These are phyloP conservation scores for Aspergillus chevalieri DNA, from an alignment of 2,329 filamentous ascomycete genomes.

Conservation along the genomic window DNA sequence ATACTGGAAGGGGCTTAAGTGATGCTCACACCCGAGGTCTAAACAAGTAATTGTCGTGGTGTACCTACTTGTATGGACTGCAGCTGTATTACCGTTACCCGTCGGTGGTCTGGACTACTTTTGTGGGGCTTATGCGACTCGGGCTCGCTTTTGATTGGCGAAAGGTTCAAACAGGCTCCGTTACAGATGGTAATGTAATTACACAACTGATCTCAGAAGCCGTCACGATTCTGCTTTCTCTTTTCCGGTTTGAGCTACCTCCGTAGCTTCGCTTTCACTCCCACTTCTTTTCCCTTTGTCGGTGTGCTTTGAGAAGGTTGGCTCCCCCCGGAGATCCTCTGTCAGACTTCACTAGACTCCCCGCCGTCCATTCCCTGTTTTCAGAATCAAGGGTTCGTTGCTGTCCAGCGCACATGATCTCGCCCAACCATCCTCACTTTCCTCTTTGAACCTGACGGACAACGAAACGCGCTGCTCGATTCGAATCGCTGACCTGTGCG, in stretches of 20 bases:
- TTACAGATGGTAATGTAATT: background rate
- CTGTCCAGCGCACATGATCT: too few species aligned
- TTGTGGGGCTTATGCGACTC: background rate
- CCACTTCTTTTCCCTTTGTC: too few species aligned
- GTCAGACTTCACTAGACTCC: too few species aligned
- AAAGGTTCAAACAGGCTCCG: background rate
- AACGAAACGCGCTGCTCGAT: background rate
- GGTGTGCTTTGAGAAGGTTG: too few species aligned
- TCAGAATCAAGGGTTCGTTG: too few species aligned
- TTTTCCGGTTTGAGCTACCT: background rate
- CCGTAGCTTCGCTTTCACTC: too few species aligned
- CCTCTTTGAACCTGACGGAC: too few species aligned
- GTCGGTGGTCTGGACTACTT: background rate
- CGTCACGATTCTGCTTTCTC: background rate
- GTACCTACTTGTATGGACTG: background rate
- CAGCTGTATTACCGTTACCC: background rate
- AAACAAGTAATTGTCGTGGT: background rate
- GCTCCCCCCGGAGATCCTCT: too few species aligned
- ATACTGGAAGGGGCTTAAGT: too few species aligned
- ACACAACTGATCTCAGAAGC: background rate
- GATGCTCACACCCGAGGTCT: background rate
- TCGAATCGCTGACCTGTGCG: background rate
- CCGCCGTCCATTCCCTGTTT: too few species aligned
- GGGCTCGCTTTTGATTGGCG: background rate
- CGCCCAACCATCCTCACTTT: too few species aligned